A percentile compares a stretch with the other conserved stretches of the same genome.
Conservation (phyloP, 257 asterid genomes). For the Ilex asprella region DNA sequence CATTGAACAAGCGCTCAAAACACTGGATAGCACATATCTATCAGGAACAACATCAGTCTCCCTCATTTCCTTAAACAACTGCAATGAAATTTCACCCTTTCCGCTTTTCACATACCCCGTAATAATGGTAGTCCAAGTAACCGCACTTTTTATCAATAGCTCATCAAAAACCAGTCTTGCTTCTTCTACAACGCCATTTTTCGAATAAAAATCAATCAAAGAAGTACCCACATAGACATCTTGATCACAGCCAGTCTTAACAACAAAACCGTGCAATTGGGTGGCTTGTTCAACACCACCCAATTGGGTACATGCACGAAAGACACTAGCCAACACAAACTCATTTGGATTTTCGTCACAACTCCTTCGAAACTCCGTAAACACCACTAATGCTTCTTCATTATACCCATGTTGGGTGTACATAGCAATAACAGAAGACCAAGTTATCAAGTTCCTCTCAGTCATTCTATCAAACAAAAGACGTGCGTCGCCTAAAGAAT, state of each 20-base stretch:
- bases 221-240: conserved; percentile 35
- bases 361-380: conserved; percentile 23
- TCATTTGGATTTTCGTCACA: conserved; percentile 28
- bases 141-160: conserved; percentile 32
- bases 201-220: conserved; percentile 40
- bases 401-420: conserved; percentile 20
- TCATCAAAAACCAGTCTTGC: conserved; percentile 29
- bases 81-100: conserved; percentile 26
- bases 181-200: conserved; percentile 18
- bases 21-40: conserved; percentile 31
- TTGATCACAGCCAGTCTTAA: conserved; percentile 28
- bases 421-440: conserved; percentile 41
- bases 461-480: conserved; percentile 37
- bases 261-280: conserved; percentile 29
- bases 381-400: conserved; percentile 27
- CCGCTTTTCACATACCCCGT: conserved; percentile 26
- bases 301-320: conserved; percentile 31
- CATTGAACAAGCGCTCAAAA: conserved; percentile 27
- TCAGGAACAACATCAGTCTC: conserved; percentile 28
- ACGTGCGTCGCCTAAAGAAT: conserved; percentile 15
- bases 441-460: conserved; percentile 35
- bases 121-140: conserved; percentile 37
- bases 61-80: conserved; percentile 29
- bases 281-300: conserved; percentile 22
- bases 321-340: conserved; percentile 38